Conservation (phyloP, 352 stramenopile genomes). For the Phytopythium delawarense region DNA sequence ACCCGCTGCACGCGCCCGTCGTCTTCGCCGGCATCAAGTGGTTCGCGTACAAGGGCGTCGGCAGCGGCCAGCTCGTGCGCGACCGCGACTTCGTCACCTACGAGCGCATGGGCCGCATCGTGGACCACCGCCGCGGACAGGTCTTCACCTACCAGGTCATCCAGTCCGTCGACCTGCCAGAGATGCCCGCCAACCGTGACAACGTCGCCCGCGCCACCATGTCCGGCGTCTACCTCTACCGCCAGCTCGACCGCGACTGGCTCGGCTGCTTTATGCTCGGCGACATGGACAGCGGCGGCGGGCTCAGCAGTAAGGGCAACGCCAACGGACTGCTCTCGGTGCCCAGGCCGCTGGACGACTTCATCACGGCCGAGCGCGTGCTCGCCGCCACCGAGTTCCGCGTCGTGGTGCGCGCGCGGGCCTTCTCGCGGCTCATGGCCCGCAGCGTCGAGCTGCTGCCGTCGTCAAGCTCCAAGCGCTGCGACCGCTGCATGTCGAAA, state of each 20-base stretch:
- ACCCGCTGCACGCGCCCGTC: slow-evolving; percentile 34
- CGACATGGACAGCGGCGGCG: slow-evolving; percentile 27
- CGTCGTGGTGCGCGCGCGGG: slow-evolving; percentile 32
- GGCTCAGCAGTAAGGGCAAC: slow-evolving; percentile 8
- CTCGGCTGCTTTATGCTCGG: slow-evolving; percentile 52
- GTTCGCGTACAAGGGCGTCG: slow-evolving; percentile 37
- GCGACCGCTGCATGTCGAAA: slow-evolving; percentile 34
- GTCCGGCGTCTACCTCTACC: slow-evolving; percentile 57
- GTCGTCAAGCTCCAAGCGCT: slow-evolving; percentile 26
- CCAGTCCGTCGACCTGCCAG: slow-evolving; percentile 48
- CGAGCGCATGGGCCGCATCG: slow-evolving; percentile 58
- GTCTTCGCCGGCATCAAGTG: slow-evolving; percentile 64
- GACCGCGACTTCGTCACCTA: slow-evolving; percentile 54
- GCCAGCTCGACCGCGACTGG: slow-evolving; percentile 44
- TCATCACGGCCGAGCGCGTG: slow-evolving; percentile 37
- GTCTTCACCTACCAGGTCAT: slow-evolving; percentile 57
- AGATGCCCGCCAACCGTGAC: slow-evolving; percentile 36
- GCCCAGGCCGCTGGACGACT: slow-evolving; percentile 26
- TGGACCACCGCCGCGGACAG: slow-evolving; percentile 34
- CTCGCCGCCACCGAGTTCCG: slow-evolving; percentile 43
- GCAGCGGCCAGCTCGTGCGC: slow-evolving; percentile 27
- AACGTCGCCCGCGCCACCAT: slow-evolving; percentile 31
- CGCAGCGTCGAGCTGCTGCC: slow-evolving; percentile 11
- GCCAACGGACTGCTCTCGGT: slow-evolving; percentile 3
- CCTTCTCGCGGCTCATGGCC: slow-evolving; percentile 44